Evolutionary conservation across 352 stramenopile genomes (phyloP), one percentile per base, ranked within the genome.

Genomic region (Phytophthora vignae): DNA sequence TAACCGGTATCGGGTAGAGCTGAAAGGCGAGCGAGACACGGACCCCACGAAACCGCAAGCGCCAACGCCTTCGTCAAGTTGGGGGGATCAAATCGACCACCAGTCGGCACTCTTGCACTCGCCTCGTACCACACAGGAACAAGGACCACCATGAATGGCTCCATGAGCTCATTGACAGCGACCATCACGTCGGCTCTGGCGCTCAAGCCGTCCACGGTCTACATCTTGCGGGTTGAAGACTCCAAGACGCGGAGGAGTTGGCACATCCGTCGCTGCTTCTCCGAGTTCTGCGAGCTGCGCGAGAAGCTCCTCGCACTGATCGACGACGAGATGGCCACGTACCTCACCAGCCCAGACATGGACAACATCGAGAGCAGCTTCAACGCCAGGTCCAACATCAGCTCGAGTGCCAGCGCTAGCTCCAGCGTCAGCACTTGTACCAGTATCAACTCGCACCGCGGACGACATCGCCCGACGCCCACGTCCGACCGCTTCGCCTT

Each of bases 141-240:
- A 29, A 36, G 66, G 48, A 49, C 55, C 53, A 46, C 31, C 50
- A 88, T 90, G 80, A 84, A 74, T 53, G 70, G 71, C 48, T 67
- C 83, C 17, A 75, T 82, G 19, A 79, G 86, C 60, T 57, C 82
- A 15, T 68, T 92, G n/a, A 83, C 82, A 17, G 83, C 78, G 52
- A 81, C 65, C 22, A 90, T 94, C 64, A 90, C 81, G 44, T 92
- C 85, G 27, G 85, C 85, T 14, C 66, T 93, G 27, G 85, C 81
- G 9, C 77, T 92, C 50, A 91, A 91, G 63, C 84, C 85, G 49
- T 94, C 87, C 8, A 94, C 87, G 0, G 76, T 94, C 25, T 94
- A 94, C 77, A 82, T 92, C 19, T 55, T 94, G 27, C 76, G 79
- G 12, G 77, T 93, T 29, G 82, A 90, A 54, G 85, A 90, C 70